These are phyloP conservation scores for Heterobasidion annosum DNA, from an alignment of 1,284 basidiomycete genomes.

Conservation along the genomic window DNA sequence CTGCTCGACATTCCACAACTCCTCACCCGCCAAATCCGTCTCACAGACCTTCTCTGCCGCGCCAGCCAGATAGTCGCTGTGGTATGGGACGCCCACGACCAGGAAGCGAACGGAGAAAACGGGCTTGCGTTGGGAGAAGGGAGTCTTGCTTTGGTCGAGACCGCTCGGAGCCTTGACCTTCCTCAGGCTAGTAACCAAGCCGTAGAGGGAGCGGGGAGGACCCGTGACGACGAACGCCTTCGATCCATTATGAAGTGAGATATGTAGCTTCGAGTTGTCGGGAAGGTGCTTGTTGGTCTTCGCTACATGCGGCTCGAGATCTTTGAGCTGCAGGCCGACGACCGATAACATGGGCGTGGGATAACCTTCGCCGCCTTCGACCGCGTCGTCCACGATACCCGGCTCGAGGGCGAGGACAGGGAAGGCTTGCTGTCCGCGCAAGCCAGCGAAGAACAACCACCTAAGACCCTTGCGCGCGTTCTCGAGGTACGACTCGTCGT, in stretches of 20 bases:
- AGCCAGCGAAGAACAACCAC: constrained; percentile 91
- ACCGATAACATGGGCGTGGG: constrained; percentile 94
- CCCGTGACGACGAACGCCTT: constrained; percentile 92
- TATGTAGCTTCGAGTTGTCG: constrained; percentile 67
- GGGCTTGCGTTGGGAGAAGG: constrained; percentile 91
- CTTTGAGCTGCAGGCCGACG: constrained; percentile 72
- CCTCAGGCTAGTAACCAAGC: constrained; percentile 84
- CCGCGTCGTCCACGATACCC: constrained; percentile 75
- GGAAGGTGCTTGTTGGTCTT: constrained; percentile 87
- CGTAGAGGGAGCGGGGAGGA: constrained; percentile 86
- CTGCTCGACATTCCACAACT: constrained; percentile 73
- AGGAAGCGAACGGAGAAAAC: constrained; percentile 93
- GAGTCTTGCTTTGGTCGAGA: constrained; percentile 88
- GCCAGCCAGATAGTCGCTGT: constrained; percentile 79
- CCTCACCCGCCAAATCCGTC: constrained; percentile 71
- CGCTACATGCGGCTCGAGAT: constrained; percentile 76
- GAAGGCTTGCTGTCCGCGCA: constrained; percentile 92
- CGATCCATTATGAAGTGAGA: constrained; percentile 91
- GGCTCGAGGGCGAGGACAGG: constrained; percentile 91
- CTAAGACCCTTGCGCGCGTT: constrained; percentile 82
- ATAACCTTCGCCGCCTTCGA: constrained; percentile 88
- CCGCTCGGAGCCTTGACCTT: constrained; percentile 85
- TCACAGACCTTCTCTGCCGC: constrained; percentile 70
- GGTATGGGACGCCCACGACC: constrained; percentile 92
- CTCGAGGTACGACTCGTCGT: constrained; percentile 63